Evolutionary conservation across 169 alveolate species (phyloP), one percentile per base, ranked within the genome.

Genomic region (Fabrea salina): DNA sequence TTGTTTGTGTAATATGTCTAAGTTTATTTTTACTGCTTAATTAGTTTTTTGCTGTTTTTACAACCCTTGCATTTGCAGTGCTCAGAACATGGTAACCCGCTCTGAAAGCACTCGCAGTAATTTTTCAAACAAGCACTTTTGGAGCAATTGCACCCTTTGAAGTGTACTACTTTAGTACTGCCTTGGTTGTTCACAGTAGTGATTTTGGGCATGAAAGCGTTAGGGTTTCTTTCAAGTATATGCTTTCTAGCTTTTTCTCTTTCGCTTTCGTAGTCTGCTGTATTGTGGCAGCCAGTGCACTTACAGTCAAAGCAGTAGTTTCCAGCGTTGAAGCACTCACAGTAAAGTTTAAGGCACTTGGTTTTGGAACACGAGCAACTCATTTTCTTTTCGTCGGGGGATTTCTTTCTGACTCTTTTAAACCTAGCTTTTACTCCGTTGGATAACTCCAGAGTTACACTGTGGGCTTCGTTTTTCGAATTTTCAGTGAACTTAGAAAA

Each of bases 281-380:
- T 75, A 83, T 94, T 94, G 16, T 87, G 79, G 39, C 97, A 94
- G 59, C 85, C 87, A 32, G 47, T 41, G 70, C 97, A 94, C 78
- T 92, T 91, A 75, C 97, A 94, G 25, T 87, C 87, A 30, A 76
- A 68, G 74, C 97, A 94, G 70, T 83, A 89, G 50, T 82, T 86
- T 8, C 89, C 91, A 51, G 77, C 72, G 6, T 95, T 94, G 82
- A 94, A 94, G 68, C 97, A 94, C 61, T 94, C 97, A 79, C 97
- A 94, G 82, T 94, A 94, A 19, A 94, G 83, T 79, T 94, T 94
- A 33, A 94, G 76, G 61, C 97, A 94, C 79, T 89, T 92, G 30
- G 95, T 83, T 71, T 92, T 94, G 70, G 89, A 87, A 49, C 97
- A 94, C 59, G 89, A 89, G 74, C 97, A 94, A 5, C n/a, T 61